These are phyloP conservation scores for Leucaena leucocephala DNA, from an alignment of 306 rosid genomes.

Conservation along the genomic window DNA sequence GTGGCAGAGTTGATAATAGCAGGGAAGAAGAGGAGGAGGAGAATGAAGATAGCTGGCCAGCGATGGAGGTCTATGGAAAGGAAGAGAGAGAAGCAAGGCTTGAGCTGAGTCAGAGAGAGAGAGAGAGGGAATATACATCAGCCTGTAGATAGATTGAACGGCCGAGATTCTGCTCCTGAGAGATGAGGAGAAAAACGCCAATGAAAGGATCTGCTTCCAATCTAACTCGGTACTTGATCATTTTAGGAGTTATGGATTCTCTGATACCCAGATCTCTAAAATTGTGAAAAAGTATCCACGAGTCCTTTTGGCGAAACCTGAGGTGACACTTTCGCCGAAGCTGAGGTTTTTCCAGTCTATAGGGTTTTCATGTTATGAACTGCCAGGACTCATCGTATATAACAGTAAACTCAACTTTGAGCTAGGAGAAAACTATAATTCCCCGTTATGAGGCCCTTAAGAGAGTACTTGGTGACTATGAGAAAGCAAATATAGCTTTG, in stretches of 20 bases:
- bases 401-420: not conserved
- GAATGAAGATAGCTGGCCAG: too few species aligned
- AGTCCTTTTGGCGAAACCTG: not conserved
- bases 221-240: not conserved
- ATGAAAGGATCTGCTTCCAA: too few species aligned
- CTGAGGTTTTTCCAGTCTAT: not conserved
- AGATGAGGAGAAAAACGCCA: too few species aligned
- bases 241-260: not conserved
- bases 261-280: not conserved
- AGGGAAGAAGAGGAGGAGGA: too few species aligned
- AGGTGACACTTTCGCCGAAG: not conserved
- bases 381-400: not conserved
- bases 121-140: too few species aligned
- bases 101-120: too few species aligned
- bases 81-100: too few species aligned
- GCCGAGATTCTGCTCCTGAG: too few species aligned
- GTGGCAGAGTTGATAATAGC: too few species aligned
- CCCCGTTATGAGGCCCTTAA: conserved; percentile 34
- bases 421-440: not conserved
- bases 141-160: too few species aligned
- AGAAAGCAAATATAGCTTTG: not conserved
- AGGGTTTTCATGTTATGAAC: not conserved
- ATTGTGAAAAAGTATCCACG: not conserved
- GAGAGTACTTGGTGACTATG: conserved; percentile 22
- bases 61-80: too few species aligned